These are phyloP conservation scores for Baudoinia panamericana DNA, from an alignment of 495 filamentous ascomycete genomes.

Conservation along the genomic window DNA sequence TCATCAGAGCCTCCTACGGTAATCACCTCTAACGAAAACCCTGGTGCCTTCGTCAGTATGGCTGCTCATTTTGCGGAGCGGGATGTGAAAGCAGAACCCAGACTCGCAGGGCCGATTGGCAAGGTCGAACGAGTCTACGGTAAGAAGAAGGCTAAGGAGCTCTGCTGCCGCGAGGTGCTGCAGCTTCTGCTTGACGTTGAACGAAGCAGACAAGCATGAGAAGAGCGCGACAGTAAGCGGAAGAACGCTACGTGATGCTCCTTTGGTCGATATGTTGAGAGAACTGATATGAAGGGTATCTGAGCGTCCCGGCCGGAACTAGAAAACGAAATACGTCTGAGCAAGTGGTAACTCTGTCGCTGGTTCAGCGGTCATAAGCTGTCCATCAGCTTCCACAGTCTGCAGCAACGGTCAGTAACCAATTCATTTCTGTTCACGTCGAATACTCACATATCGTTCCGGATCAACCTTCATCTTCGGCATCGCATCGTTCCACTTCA, in stretches of 20 bases:
- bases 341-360: constrained; percentile 60
- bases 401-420: constrained; percentile 13
- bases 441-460: constrained; percentile 56
- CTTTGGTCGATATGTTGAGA: too few species aligned
- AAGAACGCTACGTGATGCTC: too few species aligned
- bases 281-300: too few species aligned
- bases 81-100: constrained; percentile 18
- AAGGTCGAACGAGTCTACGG: constrained; percentile 33
- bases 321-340: constrained; percentile 73
- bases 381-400: constrained; percentile 76
- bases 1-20: neutral
- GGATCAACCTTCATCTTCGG: constrained; percentile 91
- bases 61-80: neutral
- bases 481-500: constrained; percentile 84
- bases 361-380: constrained; percentile 62
- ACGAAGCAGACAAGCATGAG: too few species aligned
- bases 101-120: constrained; percentile 27
- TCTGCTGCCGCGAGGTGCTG: constrained; percentile 17
- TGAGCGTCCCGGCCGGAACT: too few species aligned
- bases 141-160: constrained; percentile 37
- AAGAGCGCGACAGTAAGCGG: too few species aligned
- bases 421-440: neutral
- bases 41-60: constrained; percentile 17
- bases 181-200: too few species aligned
- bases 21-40: too few species aligned